These are phyloP conservation scores for Alloascoidea hylecoeti DNA, from an alignment of 805 yeast species.

Conservation along the genomic window DNA sequence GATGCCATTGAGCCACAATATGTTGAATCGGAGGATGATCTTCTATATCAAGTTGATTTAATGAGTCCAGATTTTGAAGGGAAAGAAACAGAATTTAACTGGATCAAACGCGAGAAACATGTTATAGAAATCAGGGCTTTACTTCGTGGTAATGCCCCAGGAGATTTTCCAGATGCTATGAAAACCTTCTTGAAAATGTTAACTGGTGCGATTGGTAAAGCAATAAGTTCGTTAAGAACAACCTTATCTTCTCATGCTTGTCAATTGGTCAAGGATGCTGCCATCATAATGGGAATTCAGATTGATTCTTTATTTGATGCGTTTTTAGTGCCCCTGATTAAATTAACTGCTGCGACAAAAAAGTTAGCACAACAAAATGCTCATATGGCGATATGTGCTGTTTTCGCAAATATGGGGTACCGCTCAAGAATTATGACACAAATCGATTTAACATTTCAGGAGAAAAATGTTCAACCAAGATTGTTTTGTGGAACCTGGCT, in stretches of 20 bases:
- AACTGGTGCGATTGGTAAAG: slow-evolving; percentile 49
- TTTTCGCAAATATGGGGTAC: slow-evolving; percentile 41
- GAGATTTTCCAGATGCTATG: slow-evolving; percentile 19
- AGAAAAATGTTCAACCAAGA: slow-evolving; percentile 62
- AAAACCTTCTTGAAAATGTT: slow-evolving; percentile 25
- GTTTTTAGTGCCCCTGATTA: slow-evolving; percentile 31
- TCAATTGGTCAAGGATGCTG: slow-evolving; percentile 54
- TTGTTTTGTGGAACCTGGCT: slow-evolving; percentile 59
- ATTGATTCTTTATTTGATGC: slow-evolving; percentile 29
- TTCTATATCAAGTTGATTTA: slow-evolving; percentile 16
- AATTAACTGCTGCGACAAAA: slow-evolving; percentile 46
- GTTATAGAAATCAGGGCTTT: slow-evolving; percentile 43
- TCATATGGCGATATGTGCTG: slow-evolving; percentile 33
- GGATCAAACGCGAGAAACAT: slow-evolving; percentile 59
- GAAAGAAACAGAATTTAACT: slow-evolving; percentile 79
- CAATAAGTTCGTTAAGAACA: slow-evolving; percentile 66
- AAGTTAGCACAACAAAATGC: slow-evolving; percentile 48
- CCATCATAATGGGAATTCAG: slow-evolving; percentile 11
- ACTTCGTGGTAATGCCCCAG: slow-evolving; percentile 39
- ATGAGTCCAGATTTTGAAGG: slow-evolving; percentile 35
- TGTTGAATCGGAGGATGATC: slow-evolving; percentile 14
- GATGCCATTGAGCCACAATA: slow-evolving; percentile 24
- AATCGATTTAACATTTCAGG: slow-evolving; percentile 37
- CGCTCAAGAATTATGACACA: slow-evolving; percentile 34
- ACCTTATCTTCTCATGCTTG: slow-evolving; percentile 68